Evolutionary conservation across 495 filamentous ascomycete genomes (phyloP), one percentile per base, ranked within the genome.

Genomic region (Hypoxylon intermedium): DNA sequence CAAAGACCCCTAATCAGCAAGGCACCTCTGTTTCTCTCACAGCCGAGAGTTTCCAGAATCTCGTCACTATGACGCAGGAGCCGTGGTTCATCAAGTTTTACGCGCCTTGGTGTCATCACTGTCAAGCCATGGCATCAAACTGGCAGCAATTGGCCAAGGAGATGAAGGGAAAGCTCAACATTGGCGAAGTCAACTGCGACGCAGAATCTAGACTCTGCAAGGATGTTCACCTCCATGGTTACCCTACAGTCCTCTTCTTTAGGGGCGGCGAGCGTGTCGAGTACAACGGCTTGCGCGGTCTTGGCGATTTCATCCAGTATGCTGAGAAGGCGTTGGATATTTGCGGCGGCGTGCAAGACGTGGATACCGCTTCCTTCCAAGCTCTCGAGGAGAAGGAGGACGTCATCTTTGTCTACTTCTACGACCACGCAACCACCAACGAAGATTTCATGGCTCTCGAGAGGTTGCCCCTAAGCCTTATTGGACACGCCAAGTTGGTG

Each of bases 21-120:
- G 94, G 94, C 13, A 76, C 79, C 5, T 95, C 91, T 11, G 77
- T 89, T 9, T 76, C 87, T 7, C 83, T 98, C 15, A 89, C 86
- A 15, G 87, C 89, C 18, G 93, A 98, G 69, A 88, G 77, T 58
- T 98, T 98, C 78, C 88, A 93, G 70, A 87, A 83, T 47, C 76
- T 85, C 23, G 93, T 98, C 19, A 96, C 91, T 3, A 89, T 86
- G 68, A 90, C 92, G 0, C 85, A 89, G 38, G 92, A 98, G 40
- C 88, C 92, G 12, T 98, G 94, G 94, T 97, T 98, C 67, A 86
- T 98, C 75, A 98, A 98, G 71, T 98, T 98, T 72, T 98, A 97
- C 72, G 93, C 90, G 20, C 94, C 94, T 1, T 98, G 94, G 94
- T 98, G 94, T 71, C 84, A 84, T 53, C 94, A 98, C 73, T 98